phyloP scores from a whole-genome alignment of 75 land plant species.

The Pinus tabuliformis region DNA sequence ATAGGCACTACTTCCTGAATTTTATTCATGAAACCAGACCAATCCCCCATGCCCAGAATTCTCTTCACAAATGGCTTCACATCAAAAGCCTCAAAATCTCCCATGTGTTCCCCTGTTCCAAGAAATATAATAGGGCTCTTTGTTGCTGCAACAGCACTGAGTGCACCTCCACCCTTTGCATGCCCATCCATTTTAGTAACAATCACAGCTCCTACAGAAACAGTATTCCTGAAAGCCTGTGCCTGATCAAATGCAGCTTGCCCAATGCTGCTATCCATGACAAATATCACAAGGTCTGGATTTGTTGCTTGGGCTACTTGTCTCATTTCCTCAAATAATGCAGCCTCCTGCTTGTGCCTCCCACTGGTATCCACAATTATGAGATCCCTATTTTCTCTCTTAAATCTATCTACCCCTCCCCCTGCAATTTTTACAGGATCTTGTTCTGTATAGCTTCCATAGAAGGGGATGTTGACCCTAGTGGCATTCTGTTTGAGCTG shows the following conservation, averaged over 20 bases:
- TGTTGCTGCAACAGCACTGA: conserved; percentile 54
- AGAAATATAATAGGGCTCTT: conserved; percentile 53
- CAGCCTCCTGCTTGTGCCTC: conserved; percentile 52
- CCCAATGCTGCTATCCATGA: conserved; percentile 57
- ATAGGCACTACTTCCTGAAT: conserved; percentile 48
- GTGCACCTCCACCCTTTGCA: conserved; percentile 58
- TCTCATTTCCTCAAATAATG: conserved; percentile 60
- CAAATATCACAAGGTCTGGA: conserved; percentile 47
- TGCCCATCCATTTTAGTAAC: conserved; percentile 58
- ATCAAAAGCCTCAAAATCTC: conserved; percentile 48
- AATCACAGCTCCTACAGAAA: conserved; percentile 50
- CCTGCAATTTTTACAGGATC: conserved; percentile 44
- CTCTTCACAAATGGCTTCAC: conserved; percentile 59
- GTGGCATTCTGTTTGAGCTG: conserved; percentile 99
- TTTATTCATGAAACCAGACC: conserved; percentile 48
- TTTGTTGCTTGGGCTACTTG: conserved; percentile 48
- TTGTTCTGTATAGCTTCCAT: conserved; percentile 66
- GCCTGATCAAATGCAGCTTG: conserved; percentile 56
- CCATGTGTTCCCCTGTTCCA: conserved; percentile 55
- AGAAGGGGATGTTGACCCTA: conserved; percentile 97
- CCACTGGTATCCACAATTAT: conserved; percentile 59
- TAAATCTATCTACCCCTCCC: conserved; percentile 43
- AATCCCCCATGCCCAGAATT: conserved; percentile 54
- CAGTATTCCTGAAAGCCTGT: conserved; percentile 54
- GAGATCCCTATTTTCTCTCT: conserved; percentile 38